phyloP scores from a whole-genome alignment of 352 stramenopile species.

The Phytophthora sansomeana region DNA sequence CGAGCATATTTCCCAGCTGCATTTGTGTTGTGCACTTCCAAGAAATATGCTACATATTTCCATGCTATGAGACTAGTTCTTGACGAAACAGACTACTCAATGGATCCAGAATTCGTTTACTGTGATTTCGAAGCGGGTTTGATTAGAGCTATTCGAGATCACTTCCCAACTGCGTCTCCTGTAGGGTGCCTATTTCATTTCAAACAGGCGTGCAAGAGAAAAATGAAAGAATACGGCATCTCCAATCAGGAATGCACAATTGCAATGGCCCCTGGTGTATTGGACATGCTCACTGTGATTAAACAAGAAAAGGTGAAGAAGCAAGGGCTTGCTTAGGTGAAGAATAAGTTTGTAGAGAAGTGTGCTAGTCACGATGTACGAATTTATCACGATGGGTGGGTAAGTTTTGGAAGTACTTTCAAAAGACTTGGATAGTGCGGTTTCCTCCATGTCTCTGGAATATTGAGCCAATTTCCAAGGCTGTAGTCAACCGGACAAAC shows the following conservation, averaged over 20 bases:
- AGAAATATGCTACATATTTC: conserved; percentile 5
- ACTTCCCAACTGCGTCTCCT: conserved; percentile 12
- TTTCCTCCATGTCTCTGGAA: neutral
- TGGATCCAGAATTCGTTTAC: conserved; percentile 15
- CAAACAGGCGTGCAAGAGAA: conserved; percentile 9
- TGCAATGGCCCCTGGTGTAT: conserved; percentile 8
- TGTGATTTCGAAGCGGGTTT: conserved; percentile 32
- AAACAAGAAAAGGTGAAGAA: conserved; percentile 3
- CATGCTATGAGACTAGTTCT: neutral
- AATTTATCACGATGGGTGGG: neutral
- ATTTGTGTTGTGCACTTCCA: conserved; percentile 3
- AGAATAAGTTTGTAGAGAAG: neutral
- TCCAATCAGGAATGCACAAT: conserved; percentile 2
- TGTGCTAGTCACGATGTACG: neutral
- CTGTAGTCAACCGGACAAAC: neutral
- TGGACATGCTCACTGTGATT: conserved; percentile 25
- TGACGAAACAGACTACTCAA: neutral
- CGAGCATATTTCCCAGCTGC: neutral
- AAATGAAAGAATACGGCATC: conserved; percentile 18
- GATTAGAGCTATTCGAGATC: conserved; percentile 12
- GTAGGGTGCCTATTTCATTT: conserved; percentile 35
- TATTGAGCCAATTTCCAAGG: neutral
- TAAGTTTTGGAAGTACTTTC: neutral
- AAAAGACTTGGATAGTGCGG: neutral
- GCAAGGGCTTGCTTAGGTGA: conserved; percentile 8